Conservation (phyloP, 768 basidiomycete genomes). For the Mycena olivaceomarginata region DNA sequence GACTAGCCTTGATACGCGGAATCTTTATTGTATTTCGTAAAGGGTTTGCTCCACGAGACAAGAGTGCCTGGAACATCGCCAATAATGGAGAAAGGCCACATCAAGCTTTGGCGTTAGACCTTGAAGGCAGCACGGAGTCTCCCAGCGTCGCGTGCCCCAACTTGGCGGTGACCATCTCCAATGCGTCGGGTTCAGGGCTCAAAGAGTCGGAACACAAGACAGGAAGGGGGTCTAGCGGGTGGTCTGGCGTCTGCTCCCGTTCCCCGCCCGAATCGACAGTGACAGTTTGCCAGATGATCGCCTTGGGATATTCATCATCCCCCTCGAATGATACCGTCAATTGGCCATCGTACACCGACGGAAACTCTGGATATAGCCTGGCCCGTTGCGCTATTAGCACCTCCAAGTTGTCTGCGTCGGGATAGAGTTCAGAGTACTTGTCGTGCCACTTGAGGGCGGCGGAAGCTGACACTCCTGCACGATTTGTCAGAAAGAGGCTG, state of each 20-base stretch:
- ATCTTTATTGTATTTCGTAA: no score
- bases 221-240: neutral
- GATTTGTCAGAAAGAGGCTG: neutral
- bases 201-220: neutral
- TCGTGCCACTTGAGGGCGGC: neutral
- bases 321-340: neutral
- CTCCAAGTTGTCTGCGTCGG: neutral
- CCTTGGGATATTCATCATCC: constrained; percentile 6
- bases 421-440: constrained; percentile 1
- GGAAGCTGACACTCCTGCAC: neutral
- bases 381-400: constrained; percentile 28
- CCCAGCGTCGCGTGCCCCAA: neutral
- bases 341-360: neutral
- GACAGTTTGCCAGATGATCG: neutral
- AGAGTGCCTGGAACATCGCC: no score
- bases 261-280: neutral
- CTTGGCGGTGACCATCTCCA: neutral
- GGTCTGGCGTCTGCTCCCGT: neutral
- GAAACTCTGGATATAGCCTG: neutral
- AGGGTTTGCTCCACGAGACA: no score
- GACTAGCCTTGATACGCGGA: no score
- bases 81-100: no score
- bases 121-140: neutral
- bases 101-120: neutral
- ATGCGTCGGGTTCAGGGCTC: neutral